Percentiles rank a stretch among this genome's conserved stretches.
These are phyloP conservation scores for Millerozyma miso DNA, from an alignment of 805 yeast genomes.

Conservation along the genomic window DNA sequence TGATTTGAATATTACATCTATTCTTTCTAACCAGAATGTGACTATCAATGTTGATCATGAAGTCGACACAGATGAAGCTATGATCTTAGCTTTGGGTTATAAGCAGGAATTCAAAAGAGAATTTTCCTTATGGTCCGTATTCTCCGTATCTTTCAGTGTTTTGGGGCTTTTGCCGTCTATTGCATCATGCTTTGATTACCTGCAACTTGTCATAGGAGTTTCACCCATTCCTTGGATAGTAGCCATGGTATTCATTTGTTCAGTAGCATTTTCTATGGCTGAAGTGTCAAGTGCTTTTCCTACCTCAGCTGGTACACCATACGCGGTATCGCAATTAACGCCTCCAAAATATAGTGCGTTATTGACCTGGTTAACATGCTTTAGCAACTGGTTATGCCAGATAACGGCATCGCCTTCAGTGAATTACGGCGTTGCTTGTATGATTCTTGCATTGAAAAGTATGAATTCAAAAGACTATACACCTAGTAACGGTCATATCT, in stretches of 20 bases:
- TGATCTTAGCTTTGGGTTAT: slow-evolving; percentile 55
- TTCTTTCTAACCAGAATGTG: slow-evolving; percentile 34
- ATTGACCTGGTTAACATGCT: slow-evolving; percentile 59
- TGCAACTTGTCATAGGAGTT: slow-evolving; percentile 57
- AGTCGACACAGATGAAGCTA: slow-evolving; percentile 47
- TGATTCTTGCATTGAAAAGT: slow-evolving; percentile 50
- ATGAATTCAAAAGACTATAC: slow-evolving; percentile 35
- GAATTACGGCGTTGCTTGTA: slow-evolving; percentile 50
- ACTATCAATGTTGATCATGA: slow-evolving; percentile 46
- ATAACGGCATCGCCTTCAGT: slow-evolving; percentile 62
- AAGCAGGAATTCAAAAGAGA: slow-evolving; percentile 60
- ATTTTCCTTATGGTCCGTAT: slow-evolving; percentile 53
- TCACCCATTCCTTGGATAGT: slow-evolving; percentile 60
- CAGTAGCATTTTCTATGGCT: slow-evolving; percentile 60
- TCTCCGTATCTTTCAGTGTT: slow-evolving; percentile 61
- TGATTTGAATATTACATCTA: slow-evolving; percentile 31
- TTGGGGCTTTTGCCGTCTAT: slow-evolving; percentile 63
- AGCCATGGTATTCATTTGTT: slow-evolving; percentile 51
- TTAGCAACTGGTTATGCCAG: slow-evolving; percentile 63
- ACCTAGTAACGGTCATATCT: slow-evolving; percentile 47
- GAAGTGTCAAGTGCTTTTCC: slow-evolving; percentile 66
- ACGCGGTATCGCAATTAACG: slow-evolving; percentile 60
- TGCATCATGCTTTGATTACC: slow-evolving; percentile 58
- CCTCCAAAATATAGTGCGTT: slow-evolving; percentile 51
- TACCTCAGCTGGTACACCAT: slow-evolving; percentile 65